Evolutionary conservation across 805 yeast species (phyloP).

Genomic region (Lipomyces japonicus): DNA sequence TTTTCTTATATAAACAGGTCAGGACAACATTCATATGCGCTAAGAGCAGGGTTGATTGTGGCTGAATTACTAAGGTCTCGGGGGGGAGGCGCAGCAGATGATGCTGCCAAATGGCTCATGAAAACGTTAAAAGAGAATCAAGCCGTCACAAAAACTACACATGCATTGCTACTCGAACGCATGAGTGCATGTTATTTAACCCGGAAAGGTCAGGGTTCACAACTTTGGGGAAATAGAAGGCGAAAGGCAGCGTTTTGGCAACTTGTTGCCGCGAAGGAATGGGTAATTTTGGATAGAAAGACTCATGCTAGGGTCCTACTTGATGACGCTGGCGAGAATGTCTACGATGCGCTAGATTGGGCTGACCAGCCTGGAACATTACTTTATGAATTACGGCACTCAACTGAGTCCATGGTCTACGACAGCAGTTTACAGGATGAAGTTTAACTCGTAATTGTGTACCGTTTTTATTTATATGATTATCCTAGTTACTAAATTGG

Average conservation of each 20-base stretch:
- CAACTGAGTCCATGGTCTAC: constrained; percentile 26
- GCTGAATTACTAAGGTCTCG: constrained; percentile 61
- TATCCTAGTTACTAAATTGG: too few species aligned
- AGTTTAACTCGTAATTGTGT: too few species aligned
- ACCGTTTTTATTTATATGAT: too few species aligned
- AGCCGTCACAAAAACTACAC: constrained; percentile 34
- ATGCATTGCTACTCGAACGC: constrained; percentile 52
- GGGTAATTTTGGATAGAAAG: constrained; percentile 44
- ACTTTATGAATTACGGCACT: constrained; percentile 18
- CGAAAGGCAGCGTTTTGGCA: constrained; percentile 79
- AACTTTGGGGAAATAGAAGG: constrained; percentile 44
- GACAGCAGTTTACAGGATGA: constrained; percentile 9
- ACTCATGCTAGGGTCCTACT: constrained; percentile 36
- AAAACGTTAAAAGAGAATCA: constrained; percentile 44
- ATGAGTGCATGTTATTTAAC: constrained; percentile 50
- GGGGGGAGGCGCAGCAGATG: constrained; percentile 44
- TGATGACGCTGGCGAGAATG: constrained; percentile 32
- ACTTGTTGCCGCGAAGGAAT: constrained; percentile 66
- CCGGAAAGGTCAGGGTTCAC: constrained; percentile 22
- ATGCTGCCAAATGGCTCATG: constrained; percentile 47
- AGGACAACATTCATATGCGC: constrained; percentile 62
- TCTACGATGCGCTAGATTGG: constrained; percentile 34
- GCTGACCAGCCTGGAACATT: constrained; percentile 19
- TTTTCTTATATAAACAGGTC: constrained; percentile 74
- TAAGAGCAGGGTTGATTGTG: constrained; percentile 62